Conservation (phyloP, 495 filamentous ascomycete genomes). For the Penicillium samsonianum region DNA sequence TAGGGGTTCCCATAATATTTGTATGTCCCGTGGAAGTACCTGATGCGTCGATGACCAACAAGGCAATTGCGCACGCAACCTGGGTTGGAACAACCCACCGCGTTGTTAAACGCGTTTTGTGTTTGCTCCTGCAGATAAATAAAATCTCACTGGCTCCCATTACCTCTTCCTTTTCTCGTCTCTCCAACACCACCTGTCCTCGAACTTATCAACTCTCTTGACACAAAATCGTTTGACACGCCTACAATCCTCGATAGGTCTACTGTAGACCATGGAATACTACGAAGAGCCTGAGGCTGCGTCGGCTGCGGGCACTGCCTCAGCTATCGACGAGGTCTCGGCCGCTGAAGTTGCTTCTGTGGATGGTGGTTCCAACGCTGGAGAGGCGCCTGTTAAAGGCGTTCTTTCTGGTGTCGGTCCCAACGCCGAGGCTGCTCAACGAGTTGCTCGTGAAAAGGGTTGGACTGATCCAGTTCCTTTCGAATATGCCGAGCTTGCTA, state of each 20-base stretch:
- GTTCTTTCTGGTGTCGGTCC: constrained; percentile 7
- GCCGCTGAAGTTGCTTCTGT: not conserved
- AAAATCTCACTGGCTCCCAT: too few species aligned
- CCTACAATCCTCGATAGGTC: not conserved
- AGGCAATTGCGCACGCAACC: too few species aligned
- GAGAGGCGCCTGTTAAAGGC: not conserved
- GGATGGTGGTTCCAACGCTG: not conserved
- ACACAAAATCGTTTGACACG: too few species aligned
- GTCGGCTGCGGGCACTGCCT: not conserved
- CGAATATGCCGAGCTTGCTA: constrained; percentile 53
- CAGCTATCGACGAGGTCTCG: not conserved
- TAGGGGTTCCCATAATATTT: too few species aligned
- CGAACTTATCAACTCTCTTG: not conserved
- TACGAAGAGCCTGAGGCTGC: not conserved
- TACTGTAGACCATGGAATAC: not conserved
- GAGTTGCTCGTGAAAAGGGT: constrained; percentile 40
- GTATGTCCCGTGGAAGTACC: too few species aligned
- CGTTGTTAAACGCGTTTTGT: too few species aligned
- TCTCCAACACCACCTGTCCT: not conserved
- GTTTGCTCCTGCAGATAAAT: too few species aligned
- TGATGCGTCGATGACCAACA: too few species aligned
- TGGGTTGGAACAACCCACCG: too few species aligned
- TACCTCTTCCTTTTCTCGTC: too few species aligned
- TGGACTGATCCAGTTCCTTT: constrained; percentile 57
- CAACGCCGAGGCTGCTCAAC: not conserved